Base-by-base conservation (phyloP, 1,139 yeast species). In the Nematodospora anomalae region DNA sequence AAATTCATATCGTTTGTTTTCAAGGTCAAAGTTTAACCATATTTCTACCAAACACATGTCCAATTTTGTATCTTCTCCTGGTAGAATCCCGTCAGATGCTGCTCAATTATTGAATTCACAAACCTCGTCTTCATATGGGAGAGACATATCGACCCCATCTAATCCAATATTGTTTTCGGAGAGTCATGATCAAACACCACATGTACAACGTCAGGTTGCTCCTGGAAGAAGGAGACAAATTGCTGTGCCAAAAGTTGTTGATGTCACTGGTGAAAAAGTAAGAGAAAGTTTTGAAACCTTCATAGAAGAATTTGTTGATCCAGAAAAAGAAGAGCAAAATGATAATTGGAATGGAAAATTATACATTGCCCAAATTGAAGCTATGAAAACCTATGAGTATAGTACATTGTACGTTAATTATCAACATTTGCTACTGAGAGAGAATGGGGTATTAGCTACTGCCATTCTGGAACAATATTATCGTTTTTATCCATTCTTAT, bases 381-480 rank as follows among this genome's bases (percentile, higher is more conserved):
- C 88, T 13, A 81, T 92, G 88, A 81, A 80, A 46, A 74, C 75
- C 28, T 83, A 77, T 53, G 96, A 89, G 51, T 65, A 82, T 44
- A 73, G 83, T 34, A 87, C 97, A 0, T 67, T 94, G 24, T 90
- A 86, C 52, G 80, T 92, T 25, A 96, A 94, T 58, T 90, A 83
- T 58, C 79, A 79, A 41, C 96, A 94, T 60, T 62, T 92, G 42
- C 62, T 82, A 26, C 75, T 78, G 13, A 73, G 84, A 41, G 95
- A 88, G 54, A 83, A 85, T 52, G 96, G 96, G 37, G 90, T 88
- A 13, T 70, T 94, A 49, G 96, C 97, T 2, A 75, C 83, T 41
- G 98, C 98, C 27, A 80, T 90, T 42, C 73, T 81, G 36, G 96
- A 88, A 45, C 97, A 92, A 58, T 94, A 86, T 60, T 92, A 89